Evolutionary conservation across 129 eudicot species (phyloP).

Genomic region (Logfia minima): DNA sequence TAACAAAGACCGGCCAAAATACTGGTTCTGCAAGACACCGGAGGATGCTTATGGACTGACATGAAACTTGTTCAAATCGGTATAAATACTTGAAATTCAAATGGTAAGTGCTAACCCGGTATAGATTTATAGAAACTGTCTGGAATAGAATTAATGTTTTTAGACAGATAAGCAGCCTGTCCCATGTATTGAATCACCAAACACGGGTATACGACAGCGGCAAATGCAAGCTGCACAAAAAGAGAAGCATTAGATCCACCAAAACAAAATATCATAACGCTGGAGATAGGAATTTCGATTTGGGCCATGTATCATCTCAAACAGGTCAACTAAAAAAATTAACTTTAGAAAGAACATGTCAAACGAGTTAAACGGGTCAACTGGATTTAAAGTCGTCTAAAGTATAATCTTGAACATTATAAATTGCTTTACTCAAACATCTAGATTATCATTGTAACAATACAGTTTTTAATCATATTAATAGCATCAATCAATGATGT

Average conservation of each 20-base stretch:
- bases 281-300: background rate
- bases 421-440: background rate
- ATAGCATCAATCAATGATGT: background rate
- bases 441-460: background rate
- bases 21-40: slow-evolving; percentile 54
- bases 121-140: slow-evolving; percentile 79
- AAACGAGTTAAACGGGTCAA: background rate
- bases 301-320: background rate
- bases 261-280: background rate
- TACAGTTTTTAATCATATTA: background rate
- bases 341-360: background rate
- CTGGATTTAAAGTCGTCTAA: background rate
- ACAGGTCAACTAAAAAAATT: background rate
- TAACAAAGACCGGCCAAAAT: slow-evolving; percentile 78
- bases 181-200: slow-evolving; percentile 96
- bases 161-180: slow-evolving; percentile 91
- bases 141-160: slow-evolving; percentile 59
- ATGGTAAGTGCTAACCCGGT: slow-evolving; percentile 58
- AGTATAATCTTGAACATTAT: background rate
- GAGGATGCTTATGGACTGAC: background rate
- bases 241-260: slow-evolving; percentile 7
- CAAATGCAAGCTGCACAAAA: slow-evolving; percentile 74
- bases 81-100: background rate
- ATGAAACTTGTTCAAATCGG: background rate
- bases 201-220: slow-evolving; percentile 68